Evolutionary conservation across 2,329 filamentous ascomycete genomes (phyloP).

Genomic region (Pestalotiopsis sp.): DNA sequence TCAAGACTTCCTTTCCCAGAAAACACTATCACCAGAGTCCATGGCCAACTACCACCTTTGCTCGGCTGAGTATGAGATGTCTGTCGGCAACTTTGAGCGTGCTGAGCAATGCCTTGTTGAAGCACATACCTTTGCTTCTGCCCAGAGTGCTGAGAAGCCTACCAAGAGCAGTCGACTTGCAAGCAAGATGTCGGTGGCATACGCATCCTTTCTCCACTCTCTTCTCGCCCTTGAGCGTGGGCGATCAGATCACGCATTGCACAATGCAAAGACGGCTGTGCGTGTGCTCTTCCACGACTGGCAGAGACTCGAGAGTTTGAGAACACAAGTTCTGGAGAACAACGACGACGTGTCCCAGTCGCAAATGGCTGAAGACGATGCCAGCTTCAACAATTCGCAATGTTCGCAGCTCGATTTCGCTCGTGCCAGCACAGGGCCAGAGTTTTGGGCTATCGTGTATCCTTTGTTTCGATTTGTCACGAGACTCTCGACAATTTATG

Average conservation of each 20-base stretch:
- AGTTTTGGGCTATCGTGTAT: constrained; percentile 79
- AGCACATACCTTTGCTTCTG: constrained; percentile 41
- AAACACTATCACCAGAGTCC: constrained; percentile 43
- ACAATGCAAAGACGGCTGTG: constrained; percentile 59
- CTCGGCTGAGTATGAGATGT: constrained; percentile 74
- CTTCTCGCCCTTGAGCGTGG: constrained; percentile 66
- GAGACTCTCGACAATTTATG: constrained; percentile 77
- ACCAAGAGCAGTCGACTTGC: constrained; percentile 40
- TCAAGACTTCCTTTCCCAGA: constrained; percentile 47
- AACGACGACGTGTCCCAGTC: constrained; percentile 28
- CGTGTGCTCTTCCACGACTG: constrained; percentile 59
- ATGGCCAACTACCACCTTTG: constrained; percentile 65
- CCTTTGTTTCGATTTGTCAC: constrained; percentile 72
- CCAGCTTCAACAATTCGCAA: constrained; percentile 29
- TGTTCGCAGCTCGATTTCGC: constrained; percentile 23
- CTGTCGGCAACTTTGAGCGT: constrained; percentile 66
- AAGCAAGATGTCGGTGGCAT: constrained; percentile 57
- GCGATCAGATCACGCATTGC: constrained; percentile 59
- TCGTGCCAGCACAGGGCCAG: constrained; percentile 53
- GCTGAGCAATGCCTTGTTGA: constrained; percentile 47
- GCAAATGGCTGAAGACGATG: constrained; percentile 27
- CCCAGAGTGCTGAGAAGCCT: constrained; percentile 21
- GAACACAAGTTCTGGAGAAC: constrained; percentile 18
- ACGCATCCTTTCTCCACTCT: constrained; percentile 67
- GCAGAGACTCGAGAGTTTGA: constrained; percentile 50